Base-by-base conservation (phyloP, 2,329 filamentous ascomycete genomes). In the Proliferodiscus dingleyae region DNA sequence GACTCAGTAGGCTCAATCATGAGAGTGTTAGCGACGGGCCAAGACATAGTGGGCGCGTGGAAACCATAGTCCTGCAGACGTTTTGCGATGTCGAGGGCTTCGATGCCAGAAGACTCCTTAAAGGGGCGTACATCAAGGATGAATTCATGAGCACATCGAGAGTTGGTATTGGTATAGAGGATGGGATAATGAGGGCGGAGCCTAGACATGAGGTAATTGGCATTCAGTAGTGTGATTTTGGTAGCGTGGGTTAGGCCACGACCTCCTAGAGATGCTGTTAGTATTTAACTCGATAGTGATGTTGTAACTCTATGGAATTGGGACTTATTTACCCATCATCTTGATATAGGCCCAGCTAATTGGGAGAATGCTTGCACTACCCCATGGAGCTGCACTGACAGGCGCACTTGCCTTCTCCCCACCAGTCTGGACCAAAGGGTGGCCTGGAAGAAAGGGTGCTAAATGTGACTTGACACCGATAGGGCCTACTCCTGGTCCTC, bases 1-100 rank as follows among this genome's bases (percentile, higher is more conserved):
- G 85, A 90, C 70, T 96, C 91, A 0, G 91, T 97, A 2, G 91
- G 91, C 72, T 97, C 91, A 55, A 97, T 95, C 91, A 97, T 97
- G 36, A 97, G 80, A 1, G 91, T 96, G 69, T 94, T 94, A 42
- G 88, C 79, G 2, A 97, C 89, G 1, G 91, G 91, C 87, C 88
- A 96, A 64, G 83, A 89, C 91, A 97, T 96, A 43, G 91, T 97
- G 0, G 91, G 91, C 1, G 90, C 87, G 68, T 97, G 91, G 79
- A 97, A 97, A 33, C 91, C 91, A 64, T 95, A 97, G 65, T 97
- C 91, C 68, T 96, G 90, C 16, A 97, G 80, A 52, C 91, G 87
- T 76, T 97, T 97, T 61, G 91, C 91, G 54, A 97, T 86, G 63
- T 97, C 91, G 58, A 95, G 93, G 23, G 86, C 91, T 69, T 96